These are phyloP conservation scores for Aphanomyces stellatus DNA, from an alignment of 352 stramenopile species.

Conservation along the genomic window DNA sequence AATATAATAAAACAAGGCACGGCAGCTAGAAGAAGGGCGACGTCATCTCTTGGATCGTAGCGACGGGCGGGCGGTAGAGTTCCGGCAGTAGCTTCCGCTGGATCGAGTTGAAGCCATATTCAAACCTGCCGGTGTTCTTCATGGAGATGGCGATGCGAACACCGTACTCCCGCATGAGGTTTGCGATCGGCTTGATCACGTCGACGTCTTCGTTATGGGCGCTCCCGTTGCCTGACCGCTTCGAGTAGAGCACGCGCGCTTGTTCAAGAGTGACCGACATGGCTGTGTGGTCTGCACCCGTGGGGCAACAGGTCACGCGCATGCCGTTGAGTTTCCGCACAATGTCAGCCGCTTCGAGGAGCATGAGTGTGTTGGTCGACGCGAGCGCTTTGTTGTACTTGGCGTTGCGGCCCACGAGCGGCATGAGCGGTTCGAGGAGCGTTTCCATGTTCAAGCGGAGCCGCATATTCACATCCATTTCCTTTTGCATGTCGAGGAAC, in stretches of 20 bases:
- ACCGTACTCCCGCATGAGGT: conserved; percentile 77
- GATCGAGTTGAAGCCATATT: conserved; percentile 96
- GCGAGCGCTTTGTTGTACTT: conserved; percentile 52
- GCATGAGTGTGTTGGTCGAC: conserved; percentile 81
- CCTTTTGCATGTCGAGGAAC: conserved; percentile 55
- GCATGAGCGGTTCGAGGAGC: conserved; percentile 16
- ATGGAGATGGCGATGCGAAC: conserved; percentile 76
- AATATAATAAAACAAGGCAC: neutral
- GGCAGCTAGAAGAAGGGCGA: conserved; percentile 56
- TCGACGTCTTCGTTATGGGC: conserved; percentile 60
- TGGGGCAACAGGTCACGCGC: conserved; percentile 95
- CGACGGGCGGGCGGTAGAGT: conserved; percentile 86
- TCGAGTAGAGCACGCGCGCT: conserved; percentile 66
- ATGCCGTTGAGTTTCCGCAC: conserved; percentile 87
- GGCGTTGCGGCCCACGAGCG: conserved; percentile 22
- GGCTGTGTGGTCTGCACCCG: conserved; percentile 93
- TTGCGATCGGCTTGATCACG: conserved; percentile 72
- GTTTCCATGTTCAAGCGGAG: conserved; percentile 14
- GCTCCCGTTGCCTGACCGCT: conserved; percentile 16
- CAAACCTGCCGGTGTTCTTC: conserved; percentile 81
- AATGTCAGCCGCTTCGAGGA: conserved; percentile 82
- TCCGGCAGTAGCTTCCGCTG: conserved; percentile 96
- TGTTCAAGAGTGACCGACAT: conserved; percentile 97
- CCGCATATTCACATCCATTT: conserved; percentile 7
- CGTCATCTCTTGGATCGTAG: conserved; percentile 89